Evolutionary conservation across 345 rosid genomes (phyloP).

Genomic region (Brassica juncea): DNA sequence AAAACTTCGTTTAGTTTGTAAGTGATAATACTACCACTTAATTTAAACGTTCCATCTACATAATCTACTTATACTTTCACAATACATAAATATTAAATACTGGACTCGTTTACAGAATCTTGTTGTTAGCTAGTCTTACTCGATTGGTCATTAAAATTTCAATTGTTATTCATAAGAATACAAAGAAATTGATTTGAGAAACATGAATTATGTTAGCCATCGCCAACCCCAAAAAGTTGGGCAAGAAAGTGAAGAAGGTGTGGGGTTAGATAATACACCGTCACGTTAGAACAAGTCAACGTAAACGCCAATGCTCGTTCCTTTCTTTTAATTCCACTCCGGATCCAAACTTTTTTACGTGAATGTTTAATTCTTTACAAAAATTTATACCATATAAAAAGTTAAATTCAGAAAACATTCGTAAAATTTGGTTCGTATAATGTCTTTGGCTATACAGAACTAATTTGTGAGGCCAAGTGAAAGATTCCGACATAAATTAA

Average conservation of each 20-base stretch:
- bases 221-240: constrained; percentile 7
- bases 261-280: constrained; percentile 11
- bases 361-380: neutral
- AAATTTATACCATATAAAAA: neutral
- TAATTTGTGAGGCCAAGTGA: neutral
- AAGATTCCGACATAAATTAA: neutral
- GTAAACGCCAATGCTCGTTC: neutral
- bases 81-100: neutral
- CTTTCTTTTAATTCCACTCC: neutral
- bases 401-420: neutral
- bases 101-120: constrained; percentile 13
- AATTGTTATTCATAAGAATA: constrained; percentile 8
- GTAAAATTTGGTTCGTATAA: neutral
- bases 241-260: constrained; percentile 29
- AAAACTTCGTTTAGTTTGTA: neutral
- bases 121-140: constrained; percentile 28
- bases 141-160: neutral
- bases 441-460: neutral
- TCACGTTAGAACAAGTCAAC: constrained; percentile 28
- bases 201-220: constrained; percentile 22
- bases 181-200: neutral
- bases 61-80: neutral
- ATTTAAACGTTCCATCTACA: neutral
- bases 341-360: neutral
- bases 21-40: neutral